phyloP scores from a whole-genome alignment of 2,329 filamentous ascomycete genomes.

The Fusarium sp. region DNA sequence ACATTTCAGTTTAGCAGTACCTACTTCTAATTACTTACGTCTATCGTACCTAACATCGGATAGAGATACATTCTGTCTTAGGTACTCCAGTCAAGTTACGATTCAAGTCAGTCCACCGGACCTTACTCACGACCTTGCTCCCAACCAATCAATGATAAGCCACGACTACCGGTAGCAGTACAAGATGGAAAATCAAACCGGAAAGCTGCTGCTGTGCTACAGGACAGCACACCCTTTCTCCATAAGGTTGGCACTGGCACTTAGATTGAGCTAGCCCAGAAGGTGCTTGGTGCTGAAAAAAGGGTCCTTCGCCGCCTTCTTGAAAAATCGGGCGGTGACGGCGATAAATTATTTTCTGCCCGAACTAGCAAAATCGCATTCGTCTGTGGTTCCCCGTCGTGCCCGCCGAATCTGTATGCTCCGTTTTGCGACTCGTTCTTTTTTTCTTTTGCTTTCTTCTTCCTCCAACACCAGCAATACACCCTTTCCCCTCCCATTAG shows the following conservation, averaged over 20 bases:
- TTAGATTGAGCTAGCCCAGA: conserved; percentile 20
- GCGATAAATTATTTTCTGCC: conserved; percentile 53
- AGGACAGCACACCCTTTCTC: not conserved
- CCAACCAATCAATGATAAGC: too few species aligned
- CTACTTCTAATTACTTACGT: too few species aligned
- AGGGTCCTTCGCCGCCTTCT: conserved; percentile 33
- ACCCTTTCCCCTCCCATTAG: not conserved
- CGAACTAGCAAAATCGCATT: conserved; percentile 49
- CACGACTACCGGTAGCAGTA: too few species aligned
- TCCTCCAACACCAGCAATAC: conserved; percentile 14
- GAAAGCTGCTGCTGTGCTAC: too few species aligned
- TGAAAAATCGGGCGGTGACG: conserved; percentile 49
- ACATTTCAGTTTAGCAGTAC: too few species aligned
- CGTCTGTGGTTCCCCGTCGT: conserved; percentile 36
- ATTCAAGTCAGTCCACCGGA: not conserved
- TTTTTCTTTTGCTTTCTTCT: conserved; percentile 20
- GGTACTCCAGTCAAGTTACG: not conserved
- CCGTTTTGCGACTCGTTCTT: conserved; percentile 39
- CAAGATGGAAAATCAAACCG: too few species aligned
- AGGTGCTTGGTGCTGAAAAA: conserved; percentile 34
- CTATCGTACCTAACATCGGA: not conserved
- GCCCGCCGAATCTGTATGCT: conserved; percentile 26
- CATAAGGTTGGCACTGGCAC: too few species aligned
- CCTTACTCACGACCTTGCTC: too few species aligned
- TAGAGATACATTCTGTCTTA: not conserved